Evolutionary conservation across 2,329 filamentous ascomycete species (phyloP), one percentile per base, ranked within the genome.

Genomic region (Eutypa lata): DNA sequence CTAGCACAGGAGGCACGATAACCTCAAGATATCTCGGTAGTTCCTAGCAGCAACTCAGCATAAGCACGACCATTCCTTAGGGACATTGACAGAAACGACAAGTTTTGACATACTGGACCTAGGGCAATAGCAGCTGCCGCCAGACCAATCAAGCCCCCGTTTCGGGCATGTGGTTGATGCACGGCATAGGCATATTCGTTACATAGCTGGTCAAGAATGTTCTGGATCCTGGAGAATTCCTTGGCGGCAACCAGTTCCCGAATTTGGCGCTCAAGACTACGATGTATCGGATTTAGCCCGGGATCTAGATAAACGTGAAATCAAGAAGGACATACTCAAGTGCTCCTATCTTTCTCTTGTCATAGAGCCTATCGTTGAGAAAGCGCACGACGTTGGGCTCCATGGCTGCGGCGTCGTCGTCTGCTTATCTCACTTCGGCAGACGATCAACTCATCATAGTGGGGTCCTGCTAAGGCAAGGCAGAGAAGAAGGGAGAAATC

Each of bases 111-210:
- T 81, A 97, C 93, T 48, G 90, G 82, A 62, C 94, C 95, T 53
- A 99, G 79, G 50, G 94, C 94, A 71, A 99, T 99, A 51, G 93
- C 94, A 47, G 94, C 94, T 6, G 94, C 94, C 49, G 94, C 94
- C 63, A 99, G 78, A 14, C 94, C 94, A 63, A 99, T 99, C 61
- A 99, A 81, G 45, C 94, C 94, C 58, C 94, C 94, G 76, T 99
- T 99, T 54, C 94, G 82, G 49, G 94, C 93, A 76, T 99, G 92
- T 50, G 94, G 92, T 67, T 97, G 92, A 71, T 99, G 91, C 42
- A 97, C 91, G 44, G 93, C 92, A 71, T 97, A 99, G 48, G 94
- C 94, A 76, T 93, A 99, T 63, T 99, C 94, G 69, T 96, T 92
- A 72, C 92, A 97, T 56, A 99, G 86, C 77, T 99, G 93, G 65